These are phyloP conservation scores for Jacaranda mimosifolia DNA, from an alignment of 257 asterid species.

Conservation along the genomic window DNA sequence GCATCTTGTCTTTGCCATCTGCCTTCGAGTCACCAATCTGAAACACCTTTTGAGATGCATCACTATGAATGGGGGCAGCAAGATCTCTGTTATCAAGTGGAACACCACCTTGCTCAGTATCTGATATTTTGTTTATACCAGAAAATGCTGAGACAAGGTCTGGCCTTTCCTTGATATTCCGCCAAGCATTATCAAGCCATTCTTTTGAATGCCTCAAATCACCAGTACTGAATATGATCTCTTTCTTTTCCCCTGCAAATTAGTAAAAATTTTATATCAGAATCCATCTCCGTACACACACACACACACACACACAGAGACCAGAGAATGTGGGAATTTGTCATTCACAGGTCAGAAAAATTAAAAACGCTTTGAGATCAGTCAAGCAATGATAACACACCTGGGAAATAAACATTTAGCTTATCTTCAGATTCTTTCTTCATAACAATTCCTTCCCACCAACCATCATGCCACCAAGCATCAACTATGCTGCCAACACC, in stretches of 20 bases:
- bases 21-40: not conserved
- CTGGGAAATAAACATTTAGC: constrained; percentile 71
- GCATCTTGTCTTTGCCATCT: constrained; percentile 21
- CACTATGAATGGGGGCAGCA: not conserved
- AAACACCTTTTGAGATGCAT: constrained; percentile 13
- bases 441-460: constrained; percentile 96
- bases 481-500: constrained; percentile 73
- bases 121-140: constrained; percentile 7
- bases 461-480: constrained; percentile 89
- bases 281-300: not conserved
- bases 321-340: not conserved
- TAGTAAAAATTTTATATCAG: not conserved
- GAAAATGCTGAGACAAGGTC: constrained; percentile 48
- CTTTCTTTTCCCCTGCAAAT: constrained; percentile 68
- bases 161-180: constrained; percentile 54
- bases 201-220: constrained; percentile 78
- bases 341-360: not conserved
- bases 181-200: constrained; percentile 70
- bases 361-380: not conserved
- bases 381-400: constrained; percentile 35
- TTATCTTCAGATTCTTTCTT: constrained; percentile 55
- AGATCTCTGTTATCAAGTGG: not conserved
- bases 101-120: constrained; percentile 29
- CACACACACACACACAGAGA: not conserved
- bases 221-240: constrained; percentile 37